These are phyloP conservation scores for Erodium texanum DNA, from an alignment of 441 rosid genomes.

Conservation along the genomic window DNA sequence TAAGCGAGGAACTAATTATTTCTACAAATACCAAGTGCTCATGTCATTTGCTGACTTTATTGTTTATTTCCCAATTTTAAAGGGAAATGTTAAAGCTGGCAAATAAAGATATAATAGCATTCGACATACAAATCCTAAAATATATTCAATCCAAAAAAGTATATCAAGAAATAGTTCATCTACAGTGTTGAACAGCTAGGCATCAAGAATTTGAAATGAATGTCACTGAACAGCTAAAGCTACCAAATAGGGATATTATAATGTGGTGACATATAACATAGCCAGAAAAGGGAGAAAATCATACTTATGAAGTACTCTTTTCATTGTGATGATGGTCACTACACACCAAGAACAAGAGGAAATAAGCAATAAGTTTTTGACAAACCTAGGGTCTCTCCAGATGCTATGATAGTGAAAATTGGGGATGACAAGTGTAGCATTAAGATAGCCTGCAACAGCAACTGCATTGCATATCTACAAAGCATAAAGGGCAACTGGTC, in stretches of 20 bases:
- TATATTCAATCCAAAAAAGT: neutral
- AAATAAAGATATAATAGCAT: neutral
- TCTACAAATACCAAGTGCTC: neutral
- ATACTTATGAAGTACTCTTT: neutral
- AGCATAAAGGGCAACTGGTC: constrained; percentile 25
- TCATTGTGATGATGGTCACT: neutral
- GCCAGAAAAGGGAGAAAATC: neutral
- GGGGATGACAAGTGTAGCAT: constrained; percentile 89
- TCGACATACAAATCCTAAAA: neutral
- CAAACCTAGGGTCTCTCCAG: constrained; percentile 97
- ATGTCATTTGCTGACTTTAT: neutral
- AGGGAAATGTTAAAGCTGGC: neutral
- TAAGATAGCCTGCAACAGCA: constrained; percentile 97
- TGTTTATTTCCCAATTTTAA: neutral
- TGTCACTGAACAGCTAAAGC: neutral
- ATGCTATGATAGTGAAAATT: constrained; percentile 94
- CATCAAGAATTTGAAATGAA: neutral
- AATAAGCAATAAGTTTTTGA: neutral
- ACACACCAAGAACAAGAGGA: neutral
- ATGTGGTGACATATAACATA: neutral
- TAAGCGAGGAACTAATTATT: neutral
- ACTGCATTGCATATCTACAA: constrained; percentile 97
- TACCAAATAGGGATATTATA: neutral
- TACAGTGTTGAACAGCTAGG: neutral
- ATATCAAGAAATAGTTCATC: neutral